phyloP scores from a whole-genome alignment of 2,329 filamentous ascomycete genomes.

The Aspergillus neoniger region DNA sequence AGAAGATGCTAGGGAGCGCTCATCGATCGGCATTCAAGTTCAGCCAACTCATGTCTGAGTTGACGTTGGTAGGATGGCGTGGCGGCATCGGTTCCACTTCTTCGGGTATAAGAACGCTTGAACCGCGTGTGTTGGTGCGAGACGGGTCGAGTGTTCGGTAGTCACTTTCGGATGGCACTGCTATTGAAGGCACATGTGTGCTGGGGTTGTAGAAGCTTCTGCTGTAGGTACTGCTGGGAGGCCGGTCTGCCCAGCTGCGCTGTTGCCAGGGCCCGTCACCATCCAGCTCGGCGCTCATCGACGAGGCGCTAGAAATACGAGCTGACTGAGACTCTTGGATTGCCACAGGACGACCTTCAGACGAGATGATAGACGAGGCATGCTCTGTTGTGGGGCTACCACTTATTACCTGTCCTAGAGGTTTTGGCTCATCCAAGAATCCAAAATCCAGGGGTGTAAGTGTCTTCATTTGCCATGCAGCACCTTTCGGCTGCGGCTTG shows the following conservation, averaged over 20 bases:
- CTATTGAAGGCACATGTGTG: conserved; percentile 24
- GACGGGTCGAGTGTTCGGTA: conserved; percentile 20
- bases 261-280: conserved; percentile 29
- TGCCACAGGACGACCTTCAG: conserved; percentile 32
- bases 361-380: conserved; percentile 24
- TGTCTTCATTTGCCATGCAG: conserved; percentile 44
- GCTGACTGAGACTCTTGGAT: conserved; percentile 45
- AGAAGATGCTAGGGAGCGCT: not conserved
- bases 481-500: conserved; percentile 41
- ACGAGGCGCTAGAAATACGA: conserved; percentile 47
- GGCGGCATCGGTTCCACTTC: conserved; percentile 27
- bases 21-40: conserved; percentile 39
- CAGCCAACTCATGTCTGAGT: conserved; percentile 49
- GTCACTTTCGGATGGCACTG: conserved; percentile 16
- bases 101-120: conserved; percentile 38
- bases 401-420: conserved; percentile 42
- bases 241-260: conserved; percentile 37
- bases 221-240: conserved; percentile 46
- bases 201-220: conserved; percentile 39
- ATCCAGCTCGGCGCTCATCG: conserved; percentile 41
- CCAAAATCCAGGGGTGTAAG: conserved; percentile 39
- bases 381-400: conserved; percentile 48
- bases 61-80: conserved; percentile 27
- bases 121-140: conserved; percentile 29
- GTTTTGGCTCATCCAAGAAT: conserved; percentile 41